Base-by-base conservation (phyloP, 139 green algal species). In the Bryopsis sp. region DNA sequence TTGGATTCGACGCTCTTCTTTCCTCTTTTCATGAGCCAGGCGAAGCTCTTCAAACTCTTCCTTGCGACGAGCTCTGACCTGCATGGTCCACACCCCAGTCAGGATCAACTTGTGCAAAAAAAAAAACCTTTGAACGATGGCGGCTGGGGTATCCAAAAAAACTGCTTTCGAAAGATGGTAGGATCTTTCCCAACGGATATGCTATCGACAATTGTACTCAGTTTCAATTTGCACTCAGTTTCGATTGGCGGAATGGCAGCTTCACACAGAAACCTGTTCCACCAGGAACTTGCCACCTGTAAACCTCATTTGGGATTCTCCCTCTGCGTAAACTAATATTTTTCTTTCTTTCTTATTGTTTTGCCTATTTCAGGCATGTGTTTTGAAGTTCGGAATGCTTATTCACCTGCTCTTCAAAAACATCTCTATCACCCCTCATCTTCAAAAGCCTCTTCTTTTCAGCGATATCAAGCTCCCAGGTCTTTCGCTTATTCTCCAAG, bases 21-120 rank as follows among this genome's bases (percentile, higher is more conserved):
- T 47, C 19, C 39, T 29, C 1, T 36, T 60, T 26, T 69, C 66
- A 2, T 43, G 32, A 24, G 47, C n/a, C 58, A 24, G 43, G 3
- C 60, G 29, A 19, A 92, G 76, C 6, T 74, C 77, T 73, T 86
- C 90, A 78, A 98, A 98, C 80, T 97, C 91, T n/a, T 85, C 91
- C 22, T 83, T 48, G 39, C 93, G 88, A 26, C 93, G 82, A 7
- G 70, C 68, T 62, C 91, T 84, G 54, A 96, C 84, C 70, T 82
- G 76, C 33, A 84, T 68, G n/a, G n/a, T n/a, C n/a, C n/a, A n/a
- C n/a, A n/a, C n/a, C n/a, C n/a, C n/a, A n/a, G n/a, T n/a, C n/a
- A n/a, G n/a, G n/a, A n/a, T n/a, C n/a, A n/a, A 54, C 11, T 54
- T 54, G 43, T 54, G 43, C 19, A 19, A 11, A 54, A 19, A 54